Evolutionary conservation across 345 rosid genomes (phyloP).

Genomic region (Acer campestre): DNA sequence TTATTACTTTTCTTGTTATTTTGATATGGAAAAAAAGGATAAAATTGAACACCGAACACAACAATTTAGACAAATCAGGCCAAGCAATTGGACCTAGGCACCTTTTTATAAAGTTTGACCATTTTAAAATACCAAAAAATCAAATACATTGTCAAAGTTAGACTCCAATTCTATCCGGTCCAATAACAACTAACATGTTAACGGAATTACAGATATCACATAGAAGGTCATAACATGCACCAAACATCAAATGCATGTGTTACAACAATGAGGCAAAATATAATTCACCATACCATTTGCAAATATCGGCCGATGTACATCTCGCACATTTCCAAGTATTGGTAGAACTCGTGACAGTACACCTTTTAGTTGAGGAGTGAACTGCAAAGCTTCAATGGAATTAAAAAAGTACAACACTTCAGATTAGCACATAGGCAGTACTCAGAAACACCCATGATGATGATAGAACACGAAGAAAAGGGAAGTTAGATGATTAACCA

Average conservation of each 20-base stretch:
- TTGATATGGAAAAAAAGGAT: background rate
- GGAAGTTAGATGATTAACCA: constrained; percentile 56
- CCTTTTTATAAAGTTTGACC: background rate
- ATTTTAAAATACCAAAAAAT: background rate
- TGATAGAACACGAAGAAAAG: constrained; percentile 18
- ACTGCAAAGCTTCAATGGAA: constrained; percentile 83
- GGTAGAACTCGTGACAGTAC: constrained; percentile 87
- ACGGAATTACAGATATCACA: background rate
- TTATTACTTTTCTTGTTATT: background rate
- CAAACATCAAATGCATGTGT: constrained; percentile 2
- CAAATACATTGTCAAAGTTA: background rate
- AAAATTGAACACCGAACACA: background rate
- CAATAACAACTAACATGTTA: background rate
- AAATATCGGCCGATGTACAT: constrained; percentile 83
- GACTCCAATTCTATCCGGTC: background rate
- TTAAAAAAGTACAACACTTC: constrained; percentile 30
- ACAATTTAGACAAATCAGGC: background rate
- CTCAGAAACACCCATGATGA: constrained; percentile 14
- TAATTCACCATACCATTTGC: constrained; percentile 69
- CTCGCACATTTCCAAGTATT: constrained; percentile 88
- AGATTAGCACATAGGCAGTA: constrained; percentile 34
- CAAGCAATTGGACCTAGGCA: background rate
- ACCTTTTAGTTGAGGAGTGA: constrained; percentile 88
- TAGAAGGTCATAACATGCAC: constrained; percentile 19
- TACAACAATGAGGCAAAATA: constrained; percentile 16